A percentile compares a stretch with the other conserved stretches of the same genome.
Conservation (phyloP, 208 protist species). For the Trypanosomatidae sp. region DNA sequence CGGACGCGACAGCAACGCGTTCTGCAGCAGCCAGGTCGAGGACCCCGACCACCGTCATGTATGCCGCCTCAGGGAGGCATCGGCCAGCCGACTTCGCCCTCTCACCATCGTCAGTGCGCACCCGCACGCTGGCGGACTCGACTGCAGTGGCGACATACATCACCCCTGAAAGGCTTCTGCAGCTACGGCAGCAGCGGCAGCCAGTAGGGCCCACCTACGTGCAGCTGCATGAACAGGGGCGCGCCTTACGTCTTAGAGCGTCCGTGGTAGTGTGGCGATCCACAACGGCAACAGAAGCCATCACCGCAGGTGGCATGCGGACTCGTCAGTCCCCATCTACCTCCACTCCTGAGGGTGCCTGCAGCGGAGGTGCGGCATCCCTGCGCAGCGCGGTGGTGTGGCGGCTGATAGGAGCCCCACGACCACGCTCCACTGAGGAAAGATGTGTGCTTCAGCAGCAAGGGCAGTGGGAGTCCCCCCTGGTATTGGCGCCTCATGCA, state of each 20-base stretch:
- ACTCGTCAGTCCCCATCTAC: neutral
- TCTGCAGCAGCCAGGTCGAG: neutral
- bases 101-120: neutral
- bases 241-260: neutral
- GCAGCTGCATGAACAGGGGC: conserved; percentile 8
- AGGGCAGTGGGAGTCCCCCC: neutral
- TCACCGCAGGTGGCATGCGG: neutral
- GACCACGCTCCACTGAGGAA: conserved; percentile 1
- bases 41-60: neutral
- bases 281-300: neutral
- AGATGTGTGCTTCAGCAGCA: neutral
- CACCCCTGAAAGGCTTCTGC: neutral
- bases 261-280: neutral
- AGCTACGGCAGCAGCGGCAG: neutral
- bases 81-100: neutral
- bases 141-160: neutral
- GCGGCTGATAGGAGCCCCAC: conserved; percentile 13
- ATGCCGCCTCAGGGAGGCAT: neutral
- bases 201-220: conserved; percentile 16
- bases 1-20: neutral
- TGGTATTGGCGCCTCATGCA: neutral
- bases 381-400: conserved; percentile 14
- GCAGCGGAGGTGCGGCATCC: neutral
- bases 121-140: neutral
- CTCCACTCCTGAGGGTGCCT: neutral